phyloP scores from a whole-genome alignment of 1,284 basidiomycete species.

The Paramarasmius palmivorus region DNA sequence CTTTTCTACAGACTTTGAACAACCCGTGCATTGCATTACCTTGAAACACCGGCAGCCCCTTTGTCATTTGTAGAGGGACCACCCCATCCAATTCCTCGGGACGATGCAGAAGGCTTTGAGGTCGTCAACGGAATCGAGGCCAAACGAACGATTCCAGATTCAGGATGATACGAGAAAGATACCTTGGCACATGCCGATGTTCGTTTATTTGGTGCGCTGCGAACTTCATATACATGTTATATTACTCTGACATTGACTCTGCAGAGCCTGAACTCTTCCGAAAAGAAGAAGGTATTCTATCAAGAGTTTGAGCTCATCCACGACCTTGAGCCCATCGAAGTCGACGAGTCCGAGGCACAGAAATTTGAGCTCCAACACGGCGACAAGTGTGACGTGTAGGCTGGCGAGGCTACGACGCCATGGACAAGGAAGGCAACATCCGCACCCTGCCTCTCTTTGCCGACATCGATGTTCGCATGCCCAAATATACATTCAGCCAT shows the following conservation, averaged over 20 bases:
- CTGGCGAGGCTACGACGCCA: conserved; percentile 88
- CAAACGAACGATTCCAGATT: conserved; percentile 91
- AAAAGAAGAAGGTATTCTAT: conserved; percentile 94
- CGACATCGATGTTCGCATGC: conserved; percentile 90
- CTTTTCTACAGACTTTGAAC: too few relatives aligned
- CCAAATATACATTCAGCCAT: conserved; percentile 96
- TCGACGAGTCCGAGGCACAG: conserved; percentile 86
- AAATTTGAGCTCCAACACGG: conserved; percentile 98
- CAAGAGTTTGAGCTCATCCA: conserved; percentile 97
- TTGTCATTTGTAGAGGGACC: too few relatives aligned
- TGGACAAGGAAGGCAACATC: conserved; percentile 93
- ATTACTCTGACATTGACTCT: conserved; percentile 15
- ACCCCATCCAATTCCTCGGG: conserved; percentile 90
- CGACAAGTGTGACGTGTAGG: conserved; percentile 96
- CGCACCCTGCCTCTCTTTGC: conserved; percentile 94
- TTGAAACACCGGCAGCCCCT: too few relatives aligned
- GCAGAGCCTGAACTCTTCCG: conserved; percentile 96
- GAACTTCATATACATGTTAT: conserved; percentile 3
- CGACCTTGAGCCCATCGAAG: conserved; percentile 95
- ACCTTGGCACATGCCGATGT: conserved; percentile 94
- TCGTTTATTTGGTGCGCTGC: conserved; percentile 81
- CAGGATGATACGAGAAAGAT: conserved; percentile 92
- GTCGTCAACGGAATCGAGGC: conserved; percentile 89
- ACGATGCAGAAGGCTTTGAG: conserved; percentile 96
- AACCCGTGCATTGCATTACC: too few relatives aligned